Evolutionary conservation across 2,329 filamentous ascomycete genomes (phyloP), one percentile per base, ranked within the genome.

Genomic region (Fusarium sp.): DNA sequence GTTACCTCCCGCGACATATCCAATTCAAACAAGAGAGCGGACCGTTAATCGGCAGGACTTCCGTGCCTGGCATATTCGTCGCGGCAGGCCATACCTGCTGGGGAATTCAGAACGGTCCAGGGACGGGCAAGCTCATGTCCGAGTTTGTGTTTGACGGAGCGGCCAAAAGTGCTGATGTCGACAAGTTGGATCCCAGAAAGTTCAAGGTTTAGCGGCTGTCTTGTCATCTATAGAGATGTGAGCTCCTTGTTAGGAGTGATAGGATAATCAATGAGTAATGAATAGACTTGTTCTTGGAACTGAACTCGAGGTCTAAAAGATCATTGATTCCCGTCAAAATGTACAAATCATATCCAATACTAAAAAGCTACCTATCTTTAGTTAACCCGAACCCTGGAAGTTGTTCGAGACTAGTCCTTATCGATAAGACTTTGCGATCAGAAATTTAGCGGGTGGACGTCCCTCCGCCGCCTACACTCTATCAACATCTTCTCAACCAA

Each of bases 51-150:
- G 95, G 95, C 0, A 80, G 83, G 49, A 93, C 93, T 7, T 84
- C 85, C 2, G 86, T 89, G 0, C 85, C 87, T 7, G 93, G 93
- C 0, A 71, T 98, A 39, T 89, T 90, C 75, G 81, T 98, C 58
- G 95, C 95, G 0, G 85, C 92, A 0, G 95, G 95, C 0, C 95
- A 99, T 80, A 97, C 93, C 2, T 98, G 94, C 78, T 99, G 95
- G 95, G 95, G 95, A 0, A 97, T 99, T 22, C 94, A 98, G 79
- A 98, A 99, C 78, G 92, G 88, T 1, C 93, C 94, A 1, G 95
- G 85, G 2, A 98, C 94, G 7, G 91, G 91, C 5, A 91, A 89
- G 77, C 75, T 94, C 35, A 89, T 95, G 80, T 89, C 90, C 34
- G 91, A 94, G 75, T 87, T 91, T 76, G 79, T 95, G 3, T 87